Base-by-base conservation (phyloP, 352 stramenopile genomes). In the Globisporangium spiculum region DNA sequence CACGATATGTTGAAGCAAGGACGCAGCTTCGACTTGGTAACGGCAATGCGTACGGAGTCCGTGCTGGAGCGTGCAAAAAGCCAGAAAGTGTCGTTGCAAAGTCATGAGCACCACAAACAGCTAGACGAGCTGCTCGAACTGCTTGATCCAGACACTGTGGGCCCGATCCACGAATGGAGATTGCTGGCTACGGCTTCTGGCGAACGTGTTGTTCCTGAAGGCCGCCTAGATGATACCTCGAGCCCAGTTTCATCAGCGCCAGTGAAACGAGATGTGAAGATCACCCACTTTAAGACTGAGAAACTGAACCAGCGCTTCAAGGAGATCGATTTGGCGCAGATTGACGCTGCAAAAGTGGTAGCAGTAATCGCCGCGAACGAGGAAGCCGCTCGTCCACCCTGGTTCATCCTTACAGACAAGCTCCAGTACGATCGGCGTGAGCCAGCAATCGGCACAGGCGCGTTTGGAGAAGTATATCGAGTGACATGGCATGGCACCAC, bases 231-330 rank as follows among this genome's bases (percentile, higher is more conserved):
- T 5, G 24, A 3, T 32, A 8, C 1, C 22, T 26, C 54, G 27
- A 59, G 12, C 0, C 27, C 27, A 60, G 8, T 8, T 18, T 7
- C 54, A 27, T 1, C 5, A 60, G 18, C 5, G 20, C 0, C 26
- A 46, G 30, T 5, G 22, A 20, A 20, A 4, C 4, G 20, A 14
- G 16, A 1, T 14, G 53, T 59, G 53, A 38, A 16, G 27, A 60
- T 60, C 27, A 3, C 26, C 0, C 54, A 27, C 3, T 26, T 24
- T 20, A 5, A 60, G 27, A 22, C 30, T 10, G 54, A 44, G 54
- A 30, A 32, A 24, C 54, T 60, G 24, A 26, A 60, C 5, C 14
- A 60, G 54, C 27, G 27, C 14, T 60, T 60, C 18, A 60, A 60
- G 54, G 27, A 60, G 26, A 30, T 60, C 12, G 27, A 38, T 9